Conservation (phyloP, 768 basidiomycete species). For the Lactifluus subvellereus region DNA sequence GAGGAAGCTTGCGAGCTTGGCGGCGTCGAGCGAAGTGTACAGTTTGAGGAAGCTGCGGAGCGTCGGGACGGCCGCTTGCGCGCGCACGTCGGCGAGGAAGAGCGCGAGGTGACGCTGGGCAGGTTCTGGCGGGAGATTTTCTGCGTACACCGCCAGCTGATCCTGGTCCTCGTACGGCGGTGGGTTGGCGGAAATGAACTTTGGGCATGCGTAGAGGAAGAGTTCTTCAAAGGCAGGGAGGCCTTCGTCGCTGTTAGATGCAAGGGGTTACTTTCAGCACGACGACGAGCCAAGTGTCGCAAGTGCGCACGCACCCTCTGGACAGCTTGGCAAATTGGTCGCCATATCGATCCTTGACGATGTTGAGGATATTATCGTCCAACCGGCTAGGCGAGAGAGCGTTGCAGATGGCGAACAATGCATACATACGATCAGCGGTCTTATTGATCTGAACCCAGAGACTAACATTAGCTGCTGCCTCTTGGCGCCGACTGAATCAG, state of each 20-base stretch:
- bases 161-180: conserved; percentile 85
- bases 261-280: not conserved
- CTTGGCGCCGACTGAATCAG: not conserved
- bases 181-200: conserved; percentile 92
- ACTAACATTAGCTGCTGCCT: not conserved
- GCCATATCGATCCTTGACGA: conserved; percentile 88
- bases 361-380: conserved; percentile 92
- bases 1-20: conserved; percentile 87
- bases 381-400: conserved; percentile 87
- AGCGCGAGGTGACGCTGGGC: conserved; percentile 78
- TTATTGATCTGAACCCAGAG: conserved; percentile 74
- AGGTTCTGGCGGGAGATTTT: conserved; percentile 53
- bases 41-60: conserved; percentile 89
- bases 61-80: conserved; percentile 73
- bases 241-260: conserved; percentile 53
- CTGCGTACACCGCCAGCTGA: conserved; percentile 42
- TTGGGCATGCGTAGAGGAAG: conserved; percentile 91
- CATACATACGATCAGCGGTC: conserved; percentile 97
- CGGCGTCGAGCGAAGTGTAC: conserved; percentile 89
- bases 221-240: conserved; percentile 84
- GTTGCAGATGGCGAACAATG: conserved; percentile 89
- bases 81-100: conserved; percentile 76
- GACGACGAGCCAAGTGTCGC: not conserved
- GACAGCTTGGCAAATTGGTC: conserved; percentile 86
- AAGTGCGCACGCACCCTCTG: conserved; percentile 54